Conservation (phyloP, 2,329 filamentous ascomycete genomes). For the Fusarium avenaceum region DNA sequence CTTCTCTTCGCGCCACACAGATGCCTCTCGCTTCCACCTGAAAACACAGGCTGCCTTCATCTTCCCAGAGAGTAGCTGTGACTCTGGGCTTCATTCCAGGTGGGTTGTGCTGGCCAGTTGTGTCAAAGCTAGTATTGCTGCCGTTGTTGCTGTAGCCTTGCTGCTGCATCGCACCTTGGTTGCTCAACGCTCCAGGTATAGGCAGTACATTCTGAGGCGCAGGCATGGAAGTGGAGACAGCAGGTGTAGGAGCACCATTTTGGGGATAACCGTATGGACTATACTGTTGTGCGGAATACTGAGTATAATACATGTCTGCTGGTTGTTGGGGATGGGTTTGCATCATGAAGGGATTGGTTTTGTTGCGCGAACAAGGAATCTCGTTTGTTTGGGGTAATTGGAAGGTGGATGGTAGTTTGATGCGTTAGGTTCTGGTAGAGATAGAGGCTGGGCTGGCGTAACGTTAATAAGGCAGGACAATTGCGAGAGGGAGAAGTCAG, state of each 20-base stretch:
- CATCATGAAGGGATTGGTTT: slow-evolving; percentile 68
- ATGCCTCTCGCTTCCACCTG: slow-evolving; percentile 97
- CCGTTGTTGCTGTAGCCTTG: slow-evolving; percentile 25
- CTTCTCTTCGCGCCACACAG: slow-evolving; percentile 93
- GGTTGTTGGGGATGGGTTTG: slow-evolving; percentile 62
- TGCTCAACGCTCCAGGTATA: slow-evolving; percentile 69
- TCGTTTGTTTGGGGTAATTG: neutral
- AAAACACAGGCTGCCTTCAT: slow-evolving; percentile 97
- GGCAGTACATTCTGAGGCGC: slow-evolving; percentile 73
- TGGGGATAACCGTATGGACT: slow-evolving; percentile 78
- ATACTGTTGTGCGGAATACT: slow-evolving; percentile 75
- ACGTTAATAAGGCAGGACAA: slow-evolving; percentile 28
- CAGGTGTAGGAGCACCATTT: slow-evolving; percentile 76
- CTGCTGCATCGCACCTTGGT: slow-evolving; percentile 64
- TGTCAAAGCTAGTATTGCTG: slow-evolving; percentile 76
- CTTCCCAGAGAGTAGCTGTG: slow-evolving; percentile 97
- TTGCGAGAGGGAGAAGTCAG: slow-evolving; percentile 63
- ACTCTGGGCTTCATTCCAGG: slow-evolving; percentile 96
- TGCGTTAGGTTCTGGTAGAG: slow-evolving; percentile 3
- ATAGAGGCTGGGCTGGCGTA: slow-evolving; percentile 21
- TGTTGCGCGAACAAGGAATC: neutral
- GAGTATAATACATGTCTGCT: slow-evolving; percentile 80
- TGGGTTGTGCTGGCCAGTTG: slow-evolving; percentile 93
- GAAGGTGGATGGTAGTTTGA: neutral
- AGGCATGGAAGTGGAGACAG: slow-evolving; percentile 78